These are phyloP conservation scores for Leccinum cinnamomeum DNA, from an alignment of 1,284 basidiomycete genomes.

Conservation along the genomic window DNA sequence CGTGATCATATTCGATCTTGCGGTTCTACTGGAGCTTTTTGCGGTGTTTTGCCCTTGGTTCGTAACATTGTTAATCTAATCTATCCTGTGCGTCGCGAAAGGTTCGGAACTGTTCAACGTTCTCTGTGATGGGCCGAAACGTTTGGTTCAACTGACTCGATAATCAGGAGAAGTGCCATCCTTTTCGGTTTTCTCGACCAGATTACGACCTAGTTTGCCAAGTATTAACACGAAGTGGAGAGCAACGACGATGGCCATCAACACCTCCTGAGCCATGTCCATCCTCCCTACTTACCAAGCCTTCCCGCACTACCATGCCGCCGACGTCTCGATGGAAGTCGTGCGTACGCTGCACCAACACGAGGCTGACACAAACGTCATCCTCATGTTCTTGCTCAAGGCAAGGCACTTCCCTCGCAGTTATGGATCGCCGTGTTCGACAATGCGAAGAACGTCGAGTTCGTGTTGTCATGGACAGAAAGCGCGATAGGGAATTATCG, in stretches of 20 bases:
- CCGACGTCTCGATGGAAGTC: conserved; percentile 35
- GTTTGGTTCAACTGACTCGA: neutral
- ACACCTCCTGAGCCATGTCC: conserved; percentile 6
- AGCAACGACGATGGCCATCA: neutral
- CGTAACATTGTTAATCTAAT: neutral
- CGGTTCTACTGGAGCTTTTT: neutral
- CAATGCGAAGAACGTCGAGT: conserved; percentile 39
- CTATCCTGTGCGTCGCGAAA: neutral
- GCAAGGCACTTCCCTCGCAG: conserved; percentile 23
- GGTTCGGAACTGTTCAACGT: conserved; percentile 10
- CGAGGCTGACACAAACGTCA: conserved; percentile 51
- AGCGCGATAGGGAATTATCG: conserved; percentile 57
- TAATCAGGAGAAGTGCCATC: neutral
- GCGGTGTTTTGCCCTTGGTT: neutral
- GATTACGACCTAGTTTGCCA: neutral
- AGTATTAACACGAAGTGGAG: neutral
- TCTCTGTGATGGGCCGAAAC: neutral
- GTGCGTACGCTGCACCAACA: conserved; percentile 41
- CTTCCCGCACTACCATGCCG: conserved; percentile 11
- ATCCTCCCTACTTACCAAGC: neutral
- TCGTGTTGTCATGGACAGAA: conserved; percentile 58
- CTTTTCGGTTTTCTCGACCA: neutral
- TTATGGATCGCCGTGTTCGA: conserved; percentile 52
- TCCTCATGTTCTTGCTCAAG: conserved; percentile 48
- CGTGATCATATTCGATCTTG: neutral